These are phyloP conservation scores for Grigorovia yakushimaensis DNA, from an alignment of 805 yeast genomes.

Conservation along the genomic window DNA sequence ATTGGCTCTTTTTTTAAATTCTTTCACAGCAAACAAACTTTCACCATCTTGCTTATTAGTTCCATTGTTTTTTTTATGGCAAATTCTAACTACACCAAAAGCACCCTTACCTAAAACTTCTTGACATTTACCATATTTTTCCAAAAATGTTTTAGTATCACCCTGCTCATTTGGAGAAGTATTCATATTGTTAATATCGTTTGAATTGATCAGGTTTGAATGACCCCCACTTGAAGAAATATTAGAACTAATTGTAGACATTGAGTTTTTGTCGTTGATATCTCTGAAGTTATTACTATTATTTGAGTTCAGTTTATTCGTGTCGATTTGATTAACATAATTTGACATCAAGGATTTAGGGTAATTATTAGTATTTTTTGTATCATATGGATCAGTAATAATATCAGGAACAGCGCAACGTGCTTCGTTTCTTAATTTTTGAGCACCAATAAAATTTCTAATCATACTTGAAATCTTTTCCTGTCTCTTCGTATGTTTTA, in stretches of 20 bases:
- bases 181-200: not conserved
- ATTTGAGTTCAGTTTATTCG: not conserved
- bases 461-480: constrained; percentile 68
- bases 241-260: not conserved
- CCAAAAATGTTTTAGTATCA: constrained; percentile 39
- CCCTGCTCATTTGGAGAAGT: not conserved
- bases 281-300: not conserved
- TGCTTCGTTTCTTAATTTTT: constrained; percentile 60
- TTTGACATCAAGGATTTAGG: constrained; percentile 72
- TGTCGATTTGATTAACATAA: constrained; percentile 45
- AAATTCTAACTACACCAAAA: constrained; percentile 83
- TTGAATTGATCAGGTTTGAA: not conserved
- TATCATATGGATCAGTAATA: constrained; percentile 26
- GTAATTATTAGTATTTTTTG: constrained; percentile 12
- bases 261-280: not conserved
- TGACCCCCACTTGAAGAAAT: not conserved
- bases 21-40: constrained; percentile 74
- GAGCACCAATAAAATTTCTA: constrained; percentile 66
- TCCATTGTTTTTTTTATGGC: constrained; percentile 49
- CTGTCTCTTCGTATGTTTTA: constrained; percentile 67
- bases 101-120: constrained; percentile 92
- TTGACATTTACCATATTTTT: constrained; percentile 89
- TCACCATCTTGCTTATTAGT: constrained; percentile 26
- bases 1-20: constrained; percentile 53
- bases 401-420: constrained; percentile 65